A percentile compares a stretch with the other conserved stretches of the same genome.
These are phyloP conservation scores for Fremontodendron californicum DNA, from an alignment of 345 rosid genomes.

Conservation along the genomic window DNA sequence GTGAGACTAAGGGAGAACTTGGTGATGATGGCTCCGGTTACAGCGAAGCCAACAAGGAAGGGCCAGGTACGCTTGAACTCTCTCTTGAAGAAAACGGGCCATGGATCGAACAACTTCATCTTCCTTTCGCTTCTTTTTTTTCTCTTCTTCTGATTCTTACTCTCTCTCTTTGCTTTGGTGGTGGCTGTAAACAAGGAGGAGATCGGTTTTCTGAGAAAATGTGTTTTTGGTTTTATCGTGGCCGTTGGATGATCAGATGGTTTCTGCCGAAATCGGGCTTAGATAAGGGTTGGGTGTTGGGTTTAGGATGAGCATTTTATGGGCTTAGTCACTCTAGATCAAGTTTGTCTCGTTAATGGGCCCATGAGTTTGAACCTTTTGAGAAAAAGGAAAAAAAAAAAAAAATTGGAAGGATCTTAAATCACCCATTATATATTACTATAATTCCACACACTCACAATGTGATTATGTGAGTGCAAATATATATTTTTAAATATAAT, in stretches of 20 bases:
- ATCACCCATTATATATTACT: no score
- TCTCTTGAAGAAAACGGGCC: slow-evolving; percentile 81
- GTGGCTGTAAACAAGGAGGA: not conserved
- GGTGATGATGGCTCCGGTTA: slow-evolving; percentile 68
- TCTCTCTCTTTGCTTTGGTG: not conserved
- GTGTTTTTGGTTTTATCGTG: not conserved
- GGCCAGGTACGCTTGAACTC: slow-evolving; percentile 84
- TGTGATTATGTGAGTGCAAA: no score
- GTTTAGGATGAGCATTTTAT: not conserved
- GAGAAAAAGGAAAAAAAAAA: not conserved
- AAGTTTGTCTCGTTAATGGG: not conserved
- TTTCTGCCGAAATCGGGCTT: not conserved
- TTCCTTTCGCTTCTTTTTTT: slow-evolving; percentile 1
- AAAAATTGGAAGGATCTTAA: no score
- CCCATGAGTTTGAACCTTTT: no score
- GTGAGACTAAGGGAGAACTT: slow-evolving; percentile 63
- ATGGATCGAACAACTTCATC: slow-evolving; percentile 64
- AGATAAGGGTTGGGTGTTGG: not conserved
- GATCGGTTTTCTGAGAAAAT: no score
- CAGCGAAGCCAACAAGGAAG: slow-evolving; percentile 74
- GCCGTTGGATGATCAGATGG: slow-evolving; percentile 12
- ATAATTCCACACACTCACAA: no score
- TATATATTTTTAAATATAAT: no score
- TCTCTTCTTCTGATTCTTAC: not conserved
- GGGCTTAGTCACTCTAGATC: not conserved